Base-by-base conservation (phyloP, 305 asterid genomes). In the Solanum aculeatissimum region DNA sequence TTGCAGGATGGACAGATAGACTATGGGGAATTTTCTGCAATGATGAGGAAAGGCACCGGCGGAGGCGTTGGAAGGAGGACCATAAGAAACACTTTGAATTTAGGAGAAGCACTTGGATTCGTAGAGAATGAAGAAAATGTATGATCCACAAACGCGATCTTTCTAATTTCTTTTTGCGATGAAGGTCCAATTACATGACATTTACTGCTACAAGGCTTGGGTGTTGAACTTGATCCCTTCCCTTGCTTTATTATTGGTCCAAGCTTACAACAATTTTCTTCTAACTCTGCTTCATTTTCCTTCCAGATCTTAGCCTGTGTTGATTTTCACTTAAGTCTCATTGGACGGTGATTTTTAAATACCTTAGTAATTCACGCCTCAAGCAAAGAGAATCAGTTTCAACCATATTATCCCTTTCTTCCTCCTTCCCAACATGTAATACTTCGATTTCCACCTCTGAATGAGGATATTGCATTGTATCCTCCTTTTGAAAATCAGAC, bases 391-490 rank as follows among this genome's bases (percentile, higher is more conserved):
- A 8, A 75, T 45, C 43, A 47, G 62, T 49, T 12, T 74, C 42
- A 14, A 8, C 9, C 40, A 47, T 74, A 49, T 74, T 47, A 74
- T 45, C 43, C 62, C 85, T 85, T 95, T 95, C 84, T 91, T 94
- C 90, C 86, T 89, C 49, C 96, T 93, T 95, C 25, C 99, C 99
- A 47, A 91, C 90, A 4, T 92, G 92, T 53, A 96, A 84, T 58
- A 92, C 95, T 91, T 89, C 94, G 42, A 90, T 89, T 78, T 96
- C 98, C 72, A 94, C 90, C 93, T 95, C 96, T 49, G 45, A 16
- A 49, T 25, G 81, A 75, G 45, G 45, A 49, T 27, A 27, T 75
- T 75, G 63, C 43, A 75, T 49, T 35, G 77, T 69, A 69, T 69
- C 1, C 0, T 58, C 66, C 0, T 45, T 51, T 74, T 74, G 49